Conservation (phyloP, 2,329 filamentous ascomycete species). For the Talaromyces rugulosus region DNA sequence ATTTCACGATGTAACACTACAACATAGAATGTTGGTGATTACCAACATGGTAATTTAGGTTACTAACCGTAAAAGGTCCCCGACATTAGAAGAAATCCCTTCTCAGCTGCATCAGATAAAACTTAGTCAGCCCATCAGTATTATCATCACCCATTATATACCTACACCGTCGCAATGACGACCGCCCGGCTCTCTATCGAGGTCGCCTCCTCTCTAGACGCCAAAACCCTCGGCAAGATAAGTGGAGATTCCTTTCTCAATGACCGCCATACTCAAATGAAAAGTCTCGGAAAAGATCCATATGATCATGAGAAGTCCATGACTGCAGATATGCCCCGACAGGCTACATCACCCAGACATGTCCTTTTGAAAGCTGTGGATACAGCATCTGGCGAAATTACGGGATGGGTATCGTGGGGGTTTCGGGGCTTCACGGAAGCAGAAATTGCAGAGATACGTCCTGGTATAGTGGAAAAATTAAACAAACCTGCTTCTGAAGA, state of each 20-base stretch:
- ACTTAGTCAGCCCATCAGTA: too few species aligned
- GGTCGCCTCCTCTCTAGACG: not conserved
- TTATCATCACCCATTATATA: not conserved
- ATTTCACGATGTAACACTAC: not conserved
- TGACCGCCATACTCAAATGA: conserved; percentile 3
- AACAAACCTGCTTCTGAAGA: not conserved
- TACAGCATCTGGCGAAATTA: not conserved
- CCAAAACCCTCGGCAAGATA: not conserved
- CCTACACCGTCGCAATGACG: not conserved
- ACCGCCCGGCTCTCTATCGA: not conserved
- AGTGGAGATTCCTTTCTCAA: conserved; percentile 3
- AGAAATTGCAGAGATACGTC: not conserved
- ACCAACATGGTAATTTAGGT: not conserved
- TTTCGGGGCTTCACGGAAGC: not conserved
- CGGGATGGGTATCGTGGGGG: not conserved
- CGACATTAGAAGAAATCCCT: not conserved
- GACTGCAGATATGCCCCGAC: not conserved
- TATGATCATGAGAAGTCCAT: not conserved
- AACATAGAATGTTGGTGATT: not conserved
- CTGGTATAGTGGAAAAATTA: not conserved
- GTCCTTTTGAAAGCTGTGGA: conserved; percentile 1
- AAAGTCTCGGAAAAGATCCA: not conserved
- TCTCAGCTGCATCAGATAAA: not conserved
- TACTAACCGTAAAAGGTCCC: not conserved
- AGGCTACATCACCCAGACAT: not conserved